phyloP scores from a whole-genome alignment of 768 basidiomycete genomes.

The Russula griseocarnosa region DNA sequence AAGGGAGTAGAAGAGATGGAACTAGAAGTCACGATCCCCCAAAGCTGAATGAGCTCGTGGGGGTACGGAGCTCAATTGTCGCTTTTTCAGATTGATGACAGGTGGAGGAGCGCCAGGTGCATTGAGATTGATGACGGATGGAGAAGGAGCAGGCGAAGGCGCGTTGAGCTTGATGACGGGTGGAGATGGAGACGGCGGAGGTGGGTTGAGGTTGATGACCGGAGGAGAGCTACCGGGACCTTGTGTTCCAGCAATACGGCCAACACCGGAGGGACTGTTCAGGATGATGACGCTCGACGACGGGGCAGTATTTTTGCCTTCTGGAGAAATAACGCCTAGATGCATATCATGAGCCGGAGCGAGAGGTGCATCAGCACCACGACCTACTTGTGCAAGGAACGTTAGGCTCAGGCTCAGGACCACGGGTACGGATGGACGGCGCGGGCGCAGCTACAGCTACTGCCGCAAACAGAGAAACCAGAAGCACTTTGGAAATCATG shows the following conservation, averaged over 20 bases:
- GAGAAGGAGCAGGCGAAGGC: too few relatives aligned
- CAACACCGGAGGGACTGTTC: conserved; percentile 16
- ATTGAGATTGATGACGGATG: conserved; percentile 22
- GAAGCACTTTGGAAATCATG: conserved; percentile 22
- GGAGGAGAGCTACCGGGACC: conserved; percentile 4
- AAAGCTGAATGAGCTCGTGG: conserved; percentile 13
- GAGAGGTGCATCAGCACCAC: neutral
- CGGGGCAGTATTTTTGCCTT: neutral
- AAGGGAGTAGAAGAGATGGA: neutral
- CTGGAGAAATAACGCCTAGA: neutral
- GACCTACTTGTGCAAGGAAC: conserved; percentile 20
- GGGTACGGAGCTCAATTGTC: conserved; percentile 12
- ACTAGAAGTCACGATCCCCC: conserved; percentile 18
- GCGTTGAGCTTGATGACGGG: conserved; percentile 24
- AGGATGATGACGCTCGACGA: conserved; percentile 21
- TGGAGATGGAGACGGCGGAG: too few relatives aligned
- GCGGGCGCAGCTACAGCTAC: conserved; percentile 20
- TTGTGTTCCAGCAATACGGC: neutral
- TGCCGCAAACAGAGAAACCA: conserved; percentile 10
- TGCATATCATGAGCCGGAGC: neutral
- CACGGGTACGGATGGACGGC: neutral
- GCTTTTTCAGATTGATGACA: conserved; percentile 23
- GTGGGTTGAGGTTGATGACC: too few relatives aligned
- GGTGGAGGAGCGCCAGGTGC: neutral
- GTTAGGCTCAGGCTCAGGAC: neutral